Conservation (phyloP, 192 early-diverging fungal genomes). For the Linnemannia schmuckeri region DNA sequence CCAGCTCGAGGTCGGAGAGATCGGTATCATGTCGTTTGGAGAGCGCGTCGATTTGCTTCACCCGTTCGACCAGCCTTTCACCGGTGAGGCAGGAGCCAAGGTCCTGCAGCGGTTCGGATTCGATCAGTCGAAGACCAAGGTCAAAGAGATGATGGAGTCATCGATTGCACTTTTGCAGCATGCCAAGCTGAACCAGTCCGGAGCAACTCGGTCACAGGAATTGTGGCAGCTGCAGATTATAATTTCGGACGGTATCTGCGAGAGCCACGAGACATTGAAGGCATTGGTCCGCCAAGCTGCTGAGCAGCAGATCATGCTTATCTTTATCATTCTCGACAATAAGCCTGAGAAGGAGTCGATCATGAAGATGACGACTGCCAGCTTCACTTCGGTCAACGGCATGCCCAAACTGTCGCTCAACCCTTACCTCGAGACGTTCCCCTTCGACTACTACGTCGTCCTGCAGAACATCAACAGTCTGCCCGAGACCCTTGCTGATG, state of each 20-base stretch:
- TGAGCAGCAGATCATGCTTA: slow-evolving; percentile 91
- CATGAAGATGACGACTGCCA: slow-evolving; percentile 90
- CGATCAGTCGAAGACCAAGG: slow-evolving; percentile 89
- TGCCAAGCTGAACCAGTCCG: slow-evolving; percentile 66
- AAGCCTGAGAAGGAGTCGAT: slow-evolving; percentile 88
- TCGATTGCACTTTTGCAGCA: slow-evolving; percentile 85
- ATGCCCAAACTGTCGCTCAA: slow-evolving; percentile 77
- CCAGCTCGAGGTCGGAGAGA: slow-evolving; percentile 95
- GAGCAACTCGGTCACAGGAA: slow-evolving; percentile 66
- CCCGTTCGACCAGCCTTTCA: slow-evolving; percentile 94
- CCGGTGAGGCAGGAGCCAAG: slow-evolving; percentile 89
- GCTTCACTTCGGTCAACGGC: slow-evolving; percentile 77
- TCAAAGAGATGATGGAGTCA: slow-evolving; percentile 88
- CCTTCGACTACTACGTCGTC: slow-evolving; percentile 97
- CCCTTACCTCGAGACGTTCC: slow-evolving; percentile 95
- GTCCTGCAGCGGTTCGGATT: slow-evolving; percentile 95
- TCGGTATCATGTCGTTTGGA: slow-evolving; percentile 93
- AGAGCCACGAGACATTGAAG: slow-evolving; percentile 90
- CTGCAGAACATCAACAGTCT: slow-evolving; percentile 89
- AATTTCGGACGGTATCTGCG: slow-evolving; percentile 97
- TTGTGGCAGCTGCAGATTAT: slow-evolving; percentile 98
- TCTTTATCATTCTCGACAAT: slow-evolving; percentile 96
- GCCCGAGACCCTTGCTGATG: slow-evolving; percentile 91
- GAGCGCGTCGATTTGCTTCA: slow-evolving; percentile 89
- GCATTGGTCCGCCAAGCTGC: slow-evolving; percentile 88